These are phyloP conservation scores for Entonaema liquescens DNA, from an alignment of 495 filamentous ascomycete species.

Conservation along the genomic window DNA sequence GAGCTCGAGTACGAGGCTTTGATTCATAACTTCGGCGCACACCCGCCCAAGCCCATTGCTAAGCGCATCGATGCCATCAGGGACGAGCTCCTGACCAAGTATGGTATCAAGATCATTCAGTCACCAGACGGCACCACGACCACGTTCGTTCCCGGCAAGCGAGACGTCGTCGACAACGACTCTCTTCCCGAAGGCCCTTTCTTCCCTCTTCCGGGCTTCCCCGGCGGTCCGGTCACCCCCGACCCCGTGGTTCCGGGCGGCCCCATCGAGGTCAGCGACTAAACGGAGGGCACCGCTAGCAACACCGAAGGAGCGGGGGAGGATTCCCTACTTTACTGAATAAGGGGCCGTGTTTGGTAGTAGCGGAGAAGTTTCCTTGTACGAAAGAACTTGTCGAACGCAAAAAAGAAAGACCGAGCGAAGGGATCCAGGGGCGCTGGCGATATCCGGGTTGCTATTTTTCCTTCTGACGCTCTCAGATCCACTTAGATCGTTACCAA, in stretches of 20 bases:
- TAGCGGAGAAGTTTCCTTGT: constrained; percentile 35
- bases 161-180: constrained; percentile 39
- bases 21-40: constrained; percentile 35
- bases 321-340: neutral
- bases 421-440: constrained; percentile 27
- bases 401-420: constrained; percentile 14
- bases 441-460: constrained; percentile 31
- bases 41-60: constrained; percentile 37
- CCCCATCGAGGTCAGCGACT: constrained; percentile 38
- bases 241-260: constrained; percentile 47
- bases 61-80: constrained; percentile 43
- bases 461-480: constrained; percentile 20
- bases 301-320: neutral
- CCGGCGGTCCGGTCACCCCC: constrained; percentile 43
- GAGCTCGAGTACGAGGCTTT: constrained; percentile 43
- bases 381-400: constrained; percentile 6
- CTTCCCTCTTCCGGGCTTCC: constrained; percentile 27
- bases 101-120: constrained; percentile 51
- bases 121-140: constrained; percentile 50
- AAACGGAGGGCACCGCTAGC: neutral
- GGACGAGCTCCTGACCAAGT: constrained; percentile 48
- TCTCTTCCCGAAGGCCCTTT: constrained; percentile 43
- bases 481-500: constrained; percentile 14
- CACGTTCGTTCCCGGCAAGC: constrained; percentile 50
- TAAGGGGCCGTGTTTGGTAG: neutral